Evolutionary conservation across 1,284 basidiomycete species (phyloP), one percentile per base, ranked within the genome.

Genomic region (Serendipita sp.): DNA sequence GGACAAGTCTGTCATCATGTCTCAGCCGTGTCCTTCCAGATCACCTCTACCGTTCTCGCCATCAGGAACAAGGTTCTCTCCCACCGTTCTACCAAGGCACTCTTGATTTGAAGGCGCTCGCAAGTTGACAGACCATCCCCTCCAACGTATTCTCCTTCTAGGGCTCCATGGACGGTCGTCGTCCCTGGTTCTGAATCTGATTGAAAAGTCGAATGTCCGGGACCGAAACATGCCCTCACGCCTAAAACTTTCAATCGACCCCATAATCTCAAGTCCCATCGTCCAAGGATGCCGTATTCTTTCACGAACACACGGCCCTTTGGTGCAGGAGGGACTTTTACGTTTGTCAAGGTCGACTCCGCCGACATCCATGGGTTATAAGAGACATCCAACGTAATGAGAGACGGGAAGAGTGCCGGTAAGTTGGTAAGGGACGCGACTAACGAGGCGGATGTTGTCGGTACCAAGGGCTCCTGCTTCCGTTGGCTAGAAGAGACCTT

Each of bases 361-460:
- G 15, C 22, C 30, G 53, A n/a, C 53, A 58, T 58, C 53, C 53
- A 58, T 6, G 53, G 26, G n/a, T 58, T 58, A 35, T 58, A 58
- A 8, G 53, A 58, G 22, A 58, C 53, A 26, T 58, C 53, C 30
- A 58, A 32, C 1, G 32, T 58, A 8, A 58, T 26, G 53, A 58
- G 53, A n/a, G 53, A 58, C 6, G 53, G 53, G 30, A 58, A 32
- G 15, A 58, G 53, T 6, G 53, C 8, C 32, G 53, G 53, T n/a
- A 58, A 3, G 8, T 22, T 35, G 53, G 15, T n/a, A 8, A 58
- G 53, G 4, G 15, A n/a, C n/a, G 53, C 6, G 22, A 58, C n/a
- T 12, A 58, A 26, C 29, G 47, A 17, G 8, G 47, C 8, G 26
- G 53, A 58, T 4, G 32, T 58, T 29, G 22, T 29, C 8, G 53